These are phyloP conservation scores for Chenopodium quinoa DNA, from an alignment of 148 eudicot genomes.

Conservation along the genomic window DNA sequence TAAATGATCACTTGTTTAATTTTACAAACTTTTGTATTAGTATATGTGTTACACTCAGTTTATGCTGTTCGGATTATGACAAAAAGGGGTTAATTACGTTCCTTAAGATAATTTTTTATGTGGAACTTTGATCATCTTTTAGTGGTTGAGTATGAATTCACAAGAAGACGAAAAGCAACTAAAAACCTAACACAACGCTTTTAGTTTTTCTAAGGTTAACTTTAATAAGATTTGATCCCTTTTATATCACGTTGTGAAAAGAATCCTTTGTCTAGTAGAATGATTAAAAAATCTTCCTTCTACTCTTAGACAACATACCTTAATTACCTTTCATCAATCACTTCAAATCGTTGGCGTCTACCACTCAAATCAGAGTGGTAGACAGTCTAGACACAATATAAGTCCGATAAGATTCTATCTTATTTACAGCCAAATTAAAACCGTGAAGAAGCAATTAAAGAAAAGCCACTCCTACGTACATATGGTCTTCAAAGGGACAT, in stretches of 20 bases:
- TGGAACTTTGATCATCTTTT: conserved; percentile 1
- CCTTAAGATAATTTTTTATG: not conserved
- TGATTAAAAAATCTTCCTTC: not conserved
- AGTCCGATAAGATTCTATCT: too few species aligned
- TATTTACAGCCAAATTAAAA: too few species aligned
- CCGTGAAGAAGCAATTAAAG: too few species aligned
- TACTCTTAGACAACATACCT: not conserved
- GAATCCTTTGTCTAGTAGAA: not conserved
- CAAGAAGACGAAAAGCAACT: not conserved
- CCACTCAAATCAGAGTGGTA: too few species aligned
- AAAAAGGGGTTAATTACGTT: not conserved
- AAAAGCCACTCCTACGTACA: too few species aligned
- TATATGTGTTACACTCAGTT: not conserved
- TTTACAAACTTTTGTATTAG: not conserved
- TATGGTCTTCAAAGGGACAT: not conserved
- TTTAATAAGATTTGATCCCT: not conserved
- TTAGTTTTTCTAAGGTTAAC: not conserved
- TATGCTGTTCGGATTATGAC: not conserved
- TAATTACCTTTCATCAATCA: too few species aligned
- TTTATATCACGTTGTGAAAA: not conserved
- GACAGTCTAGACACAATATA: too few species aligned
- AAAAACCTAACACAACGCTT: not conserved
- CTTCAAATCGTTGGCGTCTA: too few species aligned
- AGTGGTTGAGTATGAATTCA: not conserved
- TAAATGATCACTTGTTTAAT: too few species aligned